These are phyloP conservation scores for Mallotus nudiflorus DNA, from an alignment of 345 rosid genomes.

Conservation along the genomic window DNA sequence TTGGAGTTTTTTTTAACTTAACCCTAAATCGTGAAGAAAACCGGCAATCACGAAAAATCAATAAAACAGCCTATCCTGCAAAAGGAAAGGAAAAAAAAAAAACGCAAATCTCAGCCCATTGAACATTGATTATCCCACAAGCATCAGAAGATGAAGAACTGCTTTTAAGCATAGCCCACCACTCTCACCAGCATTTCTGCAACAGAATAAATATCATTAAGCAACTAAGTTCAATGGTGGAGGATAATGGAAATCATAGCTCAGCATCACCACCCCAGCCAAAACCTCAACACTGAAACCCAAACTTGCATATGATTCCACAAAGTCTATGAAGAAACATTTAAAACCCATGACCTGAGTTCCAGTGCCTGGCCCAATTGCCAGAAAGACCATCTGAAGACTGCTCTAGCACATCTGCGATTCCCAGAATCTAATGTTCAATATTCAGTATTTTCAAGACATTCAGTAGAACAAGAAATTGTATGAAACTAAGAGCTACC, in stretches of 20 bases:
- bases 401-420: constrained; percentile 73
- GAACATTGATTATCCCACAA: constrained; percentile 41
- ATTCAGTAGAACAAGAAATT: constrained; percentile 31
- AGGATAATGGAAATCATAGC: constrained; percentile 39
- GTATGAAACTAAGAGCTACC: constrained; percentile 27
- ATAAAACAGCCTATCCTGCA: constrained; percentile 34
- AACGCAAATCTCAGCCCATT: constrained; percentile 38
- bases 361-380: constrained; percentile 64
- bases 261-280: constrained; percentile 45
- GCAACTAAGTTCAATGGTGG: constrained; percentile 38
- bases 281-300: constrained; percentile 49
- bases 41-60: constrained; percentile 11
- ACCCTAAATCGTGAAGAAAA: constrained; percentile 26
- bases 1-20: constrained; percentile 21
- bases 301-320: constrained; percentile 47
- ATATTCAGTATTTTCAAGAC: constrained; percentile 49
- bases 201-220: constrained; percentile 56
- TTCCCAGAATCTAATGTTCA: constrained; percentile 71
- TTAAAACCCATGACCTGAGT: constrained; percentile 54
- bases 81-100: constrained; percentile 1
- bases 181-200: constrained; percentile 69
- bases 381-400: constrained; percentile 68
- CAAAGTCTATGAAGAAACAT: constrained; percentile 43
- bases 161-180: constrained; percentile 57
- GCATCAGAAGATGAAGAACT: constrained; percentile 52